phyloP scores from a whole-genome alignment of 2,329 filamentous ascomycete genomes.

The Cercospora sp. region DNA sequence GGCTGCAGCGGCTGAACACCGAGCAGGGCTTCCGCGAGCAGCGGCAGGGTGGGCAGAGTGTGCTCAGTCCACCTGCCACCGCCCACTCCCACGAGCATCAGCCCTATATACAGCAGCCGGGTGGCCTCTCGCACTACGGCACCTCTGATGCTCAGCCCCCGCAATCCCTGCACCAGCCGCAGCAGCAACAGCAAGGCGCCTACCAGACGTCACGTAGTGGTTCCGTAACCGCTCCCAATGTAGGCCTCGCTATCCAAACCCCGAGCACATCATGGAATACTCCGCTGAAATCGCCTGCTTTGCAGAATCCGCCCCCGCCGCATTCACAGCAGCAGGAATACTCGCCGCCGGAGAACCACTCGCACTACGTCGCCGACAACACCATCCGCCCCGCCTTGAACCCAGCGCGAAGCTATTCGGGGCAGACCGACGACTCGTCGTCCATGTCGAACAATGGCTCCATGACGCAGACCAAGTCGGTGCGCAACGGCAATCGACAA shows the following conservation, averaged over 20 bases:
- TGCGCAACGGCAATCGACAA: slow-evolving; percentile 35
- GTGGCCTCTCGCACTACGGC: slow-evolving; percentile 16
- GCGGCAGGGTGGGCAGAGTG: slow-evolving; percentile 35
- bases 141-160: slow-evolving; percentile 33
- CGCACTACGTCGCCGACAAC: slow-evolving; percentile 29
- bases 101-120: slow-evolving; percentile 15
- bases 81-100: slow-evolving; percentile 21
- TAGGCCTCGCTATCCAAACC: slow-evolving; percentile 31
- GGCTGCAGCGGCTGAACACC: slow-evolving; percentile 42
- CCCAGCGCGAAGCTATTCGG: slow-evolving; percentile 36
- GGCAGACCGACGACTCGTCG: slow-evolving; percentile 33
- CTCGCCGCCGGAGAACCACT: slow-evolving; percentile 27
- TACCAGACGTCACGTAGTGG: slow-evolving; percentile 30
- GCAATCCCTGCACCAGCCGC: slow-evolving; percentile 31
- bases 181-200: slow-evolving; percentile 21
- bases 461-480: slow-evolving; percentile 32
- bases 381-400: slow-evolving; percentile 26
- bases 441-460: slow-evolving; percentile 39
- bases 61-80: slow-evolving; percentile 29
- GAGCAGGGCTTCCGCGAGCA: slow-evolving; percentile 43
- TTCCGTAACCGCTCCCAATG: slow-evolving; percentile 21
- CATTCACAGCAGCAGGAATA: slow-evolving; percentile 26
- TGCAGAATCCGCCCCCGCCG: slow-evolving; percentile 18
- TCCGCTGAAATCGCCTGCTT: slow-evolving; percentile 13
- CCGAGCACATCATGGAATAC: slow-evolving; percentile 23